Evolutionary conservation across 768 basidiomycete species (phyloP).

Genomic region (Rhizopogon vinicolor): DNA sequence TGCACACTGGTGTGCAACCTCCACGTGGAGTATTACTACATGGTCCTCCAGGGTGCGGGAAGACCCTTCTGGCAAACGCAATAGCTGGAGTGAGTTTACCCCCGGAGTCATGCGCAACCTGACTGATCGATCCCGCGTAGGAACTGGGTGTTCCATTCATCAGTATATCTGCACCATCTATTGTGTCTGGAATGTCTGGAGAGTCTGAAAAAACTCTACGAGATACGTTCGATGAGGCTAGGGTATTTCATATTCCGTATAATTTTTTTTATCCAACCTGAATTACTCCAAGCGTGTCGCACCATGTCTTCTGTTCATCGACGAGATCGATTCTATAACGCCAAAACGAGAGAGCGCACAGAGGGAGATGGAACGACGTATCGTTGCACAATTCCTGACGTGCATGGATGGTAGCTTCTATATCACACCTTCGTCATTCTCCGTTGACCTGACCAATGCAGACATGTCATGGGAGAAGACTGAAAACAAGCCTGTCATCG

Average conservation of each 20-base stretch:
- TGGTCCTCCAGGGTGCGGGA: constrained; percentile 96
- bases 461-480: constrained; percentile 96
- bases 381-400: constrained; percentile 95
- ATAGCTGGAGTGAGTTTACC: constrained; percentile 77
- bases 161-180: constrained; percentile 88
- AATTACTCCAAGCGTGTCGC: constrained; percentile 60
- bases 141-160: constrained; percentile 94
- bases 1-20: constrained; percentile 88
- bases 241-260: constrained; percentile 41
- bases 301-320: constrained; percentile 92
- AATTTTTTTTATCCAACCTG: neutral
- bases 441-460: constrained; percentile 25
- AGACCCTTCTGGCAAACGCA: constrained; percentile 91
- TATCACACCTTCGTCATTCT: neutral
- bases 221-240: constrained; percentile 97
- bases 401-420: constrained; percentile 89
- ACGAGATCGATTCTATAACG: constrained; percentile 97
- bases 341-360: constrained; percentile 98
- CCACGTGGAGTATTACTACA: constrained; percentile 90
- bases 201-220: constrained; percentile 96
- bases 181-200: constrained; percentile 98
- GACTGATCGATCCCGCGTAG: constrained; percentile 37
- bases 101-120: neutral
- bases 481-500: constrained; percentile 87
- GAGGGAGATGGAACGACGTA: constrained; percentile 95